Percentiles rank a stretch among this genome's conserved stretches.
Conservation (phyloP, 345 rosid genomes). For the Carallia pectinifolia region DNA sequence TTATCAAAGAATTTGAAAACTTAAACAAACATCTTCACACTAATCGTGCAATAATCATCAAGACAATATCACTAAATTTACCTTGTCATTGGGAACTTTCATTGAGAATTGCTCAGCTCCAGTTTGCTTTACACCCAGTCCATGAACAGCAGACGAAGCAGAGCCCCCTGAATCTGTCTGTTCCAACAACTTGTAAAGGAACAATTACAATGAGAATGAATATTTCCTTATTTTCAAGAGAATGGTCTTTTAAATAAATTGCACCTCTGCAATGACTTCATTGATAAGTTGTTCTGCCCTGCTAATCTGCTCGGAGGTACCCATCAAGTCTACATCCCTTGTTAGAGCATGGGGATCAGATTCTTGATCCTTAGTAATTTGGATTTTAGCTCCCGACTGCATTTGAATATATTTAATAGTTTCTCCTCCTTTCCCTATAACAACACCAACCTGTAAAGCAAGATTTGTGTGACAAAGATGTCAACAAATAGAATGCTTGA, state of each 20-base stretch:
- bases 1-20: not conserved
- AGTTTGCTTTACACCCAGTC: constrained; percentile 14
- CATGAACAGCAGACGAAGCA: constrained; percentile 14
- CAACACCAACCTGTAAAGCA: constrained; percentile 23
- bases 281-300: constrained; percentile 28
- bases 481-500: not conserved
- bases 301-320: constrained; percentile 23
- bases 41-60: not conserved
- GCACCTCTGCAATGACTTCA: constrained; percentile 27
- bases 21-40: not conserved
- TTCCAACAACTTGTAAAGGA: constrained; percentile 3
- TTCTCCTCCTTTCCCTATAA: constrained; percentile 34
- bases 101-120: constrained; percentile 25
- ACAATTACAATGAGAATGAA: constrained; percentile 4
- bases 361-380: constrained; percentile 28
- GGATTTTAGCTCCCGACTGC: constrained; percentile 28
- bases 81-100: constrained; percentile 31
- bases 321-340: constrained; percentile 30
- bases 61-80: constrained; percentile 2
- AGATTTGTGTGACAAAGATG: not conserved
- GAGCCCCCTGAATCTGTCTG: constrained; percentile 30
- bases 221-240: not conserved
- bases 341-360: constrained; percentile 28
- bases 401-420: constrained; percentile 22
- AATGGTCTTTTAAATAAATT: not conserved